phyloP scores from a whole-genome alignment of 148 eudicot species.

The Mesembryanthemum crystallinum region DNA sequence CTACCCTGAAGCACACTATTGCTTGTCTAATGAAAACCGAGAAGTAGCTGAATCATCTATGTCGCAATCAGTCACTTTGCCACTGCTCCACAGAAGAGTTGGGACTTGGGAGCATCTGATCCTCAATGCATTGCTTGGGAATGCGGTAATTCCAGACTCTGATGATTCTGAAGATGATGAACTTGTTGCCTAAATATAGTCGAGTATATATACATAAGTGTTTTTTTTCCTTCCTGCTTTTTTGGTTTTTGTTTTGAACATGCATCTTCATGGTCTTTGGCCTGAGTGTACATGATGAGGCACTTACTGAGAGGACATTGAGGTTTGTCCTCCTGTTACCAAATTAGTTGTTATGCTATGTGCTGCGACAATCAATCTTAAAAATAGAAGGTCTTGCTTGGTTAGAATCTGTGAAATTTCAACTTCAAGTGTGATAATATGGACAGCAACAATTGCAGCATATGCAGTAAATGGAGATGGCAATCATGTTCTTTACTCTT shows the following conservation, averaged over 20 bases:
- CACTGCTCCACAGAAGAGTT: slow-evolving; percentile 23
- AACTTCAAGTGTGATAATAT: slow-evolving; percentile 45
- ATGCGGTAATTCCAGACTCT: slow-evolving; percentile 18
- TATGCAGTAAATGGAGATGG: slow-evolving; percentile 57
- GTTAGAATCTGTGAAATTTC: too few relatives aligned
- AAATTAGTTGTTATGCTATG: too few relatives aligned
- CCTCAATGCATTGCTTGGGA: slow-evolving; percentile 32
- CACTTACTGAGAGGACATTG: too few relatives aligned
- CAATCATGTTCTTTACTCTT: slow-evolving; percentile 33
- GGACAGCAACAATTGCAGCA: slow-evolving; percentile 73
- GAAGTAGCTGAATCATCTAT: not conserved
- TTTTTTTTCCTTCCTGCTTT: too few relatives aligned
- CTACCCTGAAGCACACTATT: slow-evolving; percentile 29
- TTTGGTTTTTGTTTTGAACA: not conserved
- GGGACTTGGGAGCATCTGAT: slow-evolving; percentile 43
- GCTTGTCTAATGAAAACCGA: slow-evolving; percentile 15
- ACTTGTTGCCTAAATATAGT: slow-evolving; percentile 17
- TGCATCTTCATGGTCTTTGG: too few relatives aligned
- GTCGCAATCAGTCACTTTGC: slow-evolving; percentile 15
- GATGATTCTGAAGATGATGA: slow-evolving; percentile 27
- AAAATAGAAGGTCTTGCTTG: too few relatives aligned
- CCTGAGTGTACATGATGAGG: too few relatives aligned
- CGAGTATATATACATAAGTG: not conserved
- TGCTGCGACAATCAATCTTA: too few relatives aligned
- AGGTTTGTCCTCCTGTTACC: too few relatives aligned